A percentile compares a stretch with the other conserved stretches of the same genome.
phyloP scores from a whole-genome alignment of 192 early-diverging fungal species.

The Polychytrium aggregatum region DNA sequence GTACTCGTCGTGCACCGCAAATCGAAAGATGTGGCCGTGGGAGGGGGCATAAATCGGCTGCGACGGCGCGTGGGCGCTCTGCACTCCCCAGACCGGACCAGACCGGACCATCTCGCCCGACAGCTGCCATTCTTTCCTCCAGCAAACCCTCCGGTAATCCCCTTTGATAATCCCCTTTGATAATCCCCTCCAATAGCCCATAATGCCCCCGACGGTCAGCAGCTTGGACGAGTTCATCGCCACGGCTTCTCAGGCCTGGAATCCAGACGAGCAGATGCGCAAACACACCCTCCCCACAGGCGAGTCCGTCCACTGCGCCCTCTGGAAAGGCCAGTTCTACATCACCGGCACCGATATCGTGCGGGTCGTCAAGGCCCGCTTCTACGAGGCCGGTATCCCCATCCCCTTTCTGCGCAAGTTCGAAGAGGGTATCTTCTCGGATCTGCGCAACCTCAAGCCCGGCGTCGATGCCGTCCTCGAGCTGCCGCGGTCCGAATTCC shows the following conservation, averaged over 20 bases:
- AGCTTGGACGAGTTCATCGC: slow-evolving; percentile 28
- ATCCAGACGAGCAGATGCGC: slow-evolving; percentile 40
- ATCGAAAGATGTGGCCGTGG: no score
- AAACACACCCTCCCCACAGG: slow-evolving; percentile 66
- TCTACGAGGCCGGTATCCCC: slow-evolving; percentile 79
- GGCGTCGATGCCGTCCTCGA: slow-evolving; percentile 87
- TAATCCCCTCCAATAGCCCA: slow-evolving; percentile 1
- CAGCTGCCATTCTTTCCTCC: no score
- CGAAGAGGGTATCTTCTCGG: slow-evolving; percentile 96
- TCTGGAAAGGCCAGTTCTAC: slow-evolving; percentile 87
- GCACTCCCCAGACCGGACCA: no score
- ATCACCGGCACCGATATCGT: slow-evolving; percentile 98
- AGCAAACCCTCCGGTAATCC: no score
- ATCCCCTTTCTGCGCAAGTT: slow-evolving; percentile 90
- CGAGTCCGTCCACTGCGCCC: slow-evolving; percentile 82
- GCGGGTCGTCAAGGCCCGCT: slow-evolving; percentile 76
- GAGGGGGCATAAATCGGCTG: no score
- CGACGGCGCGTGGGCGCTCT: no score
- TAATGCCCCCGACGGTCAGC: background rate
- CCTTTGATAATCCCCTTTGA: no score
- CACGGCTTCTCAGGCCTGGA: slow-evolving; percentile 59
- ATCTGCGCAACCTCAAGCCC: slow-evolving; percentile 89
- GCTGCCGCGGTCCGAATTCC: slow-evolving; percentile 83
- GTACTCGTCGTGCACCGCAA: no score
- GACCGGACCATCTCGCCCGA: no score